Percentiles rank a stretch among this genome's conserved stretches.
Conservation (phyloP, 2,329 filamentous ascomycete species). For the Claviceps sp. region DNA sequence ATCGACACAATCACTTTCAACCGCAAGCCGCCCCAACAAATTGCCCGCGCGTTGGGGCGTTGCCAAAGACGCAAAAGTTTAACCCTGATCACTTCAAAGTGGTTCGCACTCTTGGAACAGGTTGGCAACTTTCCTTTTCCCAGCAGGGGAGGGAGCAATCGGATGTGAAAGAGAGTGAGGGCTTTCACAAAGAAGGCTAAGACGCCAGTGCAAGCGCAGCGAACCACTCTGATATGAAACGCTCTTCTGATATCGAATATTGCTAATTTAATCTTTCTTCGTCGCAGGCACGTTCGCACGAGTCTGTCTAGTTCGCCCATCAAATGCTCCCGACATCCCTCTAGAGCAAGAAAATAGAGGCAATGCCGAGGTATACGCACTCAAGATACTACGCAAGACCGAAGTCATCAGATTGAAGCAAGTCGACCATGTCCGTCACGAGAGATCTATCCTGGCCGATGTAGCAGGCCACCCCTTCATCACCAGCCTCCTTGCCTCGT, state of each 20-base stretch:
- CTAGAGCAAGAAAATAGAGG: slow-evolving; percentile 17
- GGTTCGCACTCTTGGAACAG: slow-evolving; percentile 64
- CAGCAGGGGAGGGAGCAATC: neutral
- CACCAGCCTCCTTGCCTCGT: slow-evolving; percentile 63
- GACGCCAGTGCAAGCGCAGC: neutral
- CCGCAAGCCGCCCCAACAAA: neutral
- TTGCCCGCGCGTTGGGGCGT: slow-evolving; percentile 6
- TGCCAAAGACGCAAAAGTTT: slow-evolving; percentile 17
- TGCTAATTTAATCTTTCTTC: neutral
- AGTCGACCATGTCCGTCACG: slow-evolving; percentile 74
- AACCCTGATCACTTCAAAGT: slow-evolving; percentile 49
- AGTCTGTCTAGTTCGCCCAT: slow-evolving; percentile 63
- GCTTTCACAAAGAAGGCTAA: neutral
- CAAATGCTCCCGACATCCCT: slow-evolving; percentile 27
- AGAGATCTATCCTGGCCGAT: slow-evolving; percentile 63
- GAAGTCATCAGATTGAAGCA: slow-evolving; percentile 73
- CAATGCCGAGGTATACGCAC: slow-evolving; percentile 50
- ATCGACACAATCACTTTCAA: neutral
- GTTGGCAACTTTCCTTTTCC: slow-evolving; percentile 21
- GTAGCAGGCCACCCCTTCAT: slow-evolving; percentile 76
- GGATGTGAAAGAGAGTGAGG: neutral
- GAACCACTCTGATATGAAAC: neutral
- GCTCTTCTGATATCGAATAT: neutral
- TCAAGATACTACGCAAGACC: slow-evolving; percentile 65
- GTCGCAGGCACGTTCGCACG: slow-evolving; percentile 60